A percentile compares a stretch with the other conserved stretches of the same genome.
Evolutionary conservation across 2,329 filamentous ascomycete species (phyloP).

Genomic region (Colletotrichum orchidophilum): DNA sequence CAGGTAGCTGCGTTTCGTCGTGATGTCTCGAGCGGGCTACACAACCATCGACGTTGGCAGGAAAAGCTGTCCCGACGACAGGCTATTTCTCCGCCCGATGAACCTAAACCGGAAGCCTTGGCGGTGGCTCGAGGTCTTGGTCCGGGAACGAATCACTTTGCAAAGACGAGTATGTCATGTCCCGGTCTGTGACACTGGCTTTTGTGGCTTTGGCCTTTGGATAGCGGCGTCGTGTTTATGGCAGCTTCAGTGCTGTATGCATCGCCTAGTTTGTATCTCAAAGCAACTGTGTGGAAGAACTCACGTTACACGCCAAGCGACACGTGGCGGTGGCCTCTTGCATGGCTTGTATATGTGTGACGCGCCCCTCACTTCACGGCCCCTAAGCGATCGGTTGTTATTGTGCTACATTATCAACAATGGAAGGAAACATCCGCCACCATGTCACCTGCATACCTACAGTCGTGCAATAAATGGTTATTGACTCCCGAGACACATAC

Average conservation of each 20-base stretch:
- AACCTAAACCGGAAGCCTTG: not conserved
- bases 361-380: not conserved
- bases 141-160: not conserved
- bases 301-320: not conserved
- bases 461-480: not conserved
- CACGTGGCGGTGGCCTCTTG: not conserved
- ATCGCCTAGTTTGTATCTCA: not conserved
- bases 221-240: not conserved
- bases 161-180: not conserved
- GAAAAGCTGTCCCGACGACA: not conserved
- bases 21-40: not conserved
- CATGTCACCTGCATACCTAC: not conserved
- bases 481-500: not conserved
- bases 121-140: not conserved
- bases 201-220: not conserved
- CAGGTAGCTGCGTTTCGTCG: constrained; percentile 3
- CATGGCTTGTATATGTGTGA: not conserved
- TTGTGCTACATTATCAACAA: not conserved
- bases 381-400: not conserved
- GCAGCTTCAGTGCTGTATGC: not conserved
- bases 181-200: not conserved
- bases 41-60: not conserved
- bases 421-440: not conserved
- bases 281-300: too few species aligned
- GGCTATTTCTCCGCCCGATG: not conserved